Evolutionary conservation across 164 flowering plant genomes (phyloP), one percentile per base, ranked within the genome.

Genomic region (Vitis riparia): DNA sequence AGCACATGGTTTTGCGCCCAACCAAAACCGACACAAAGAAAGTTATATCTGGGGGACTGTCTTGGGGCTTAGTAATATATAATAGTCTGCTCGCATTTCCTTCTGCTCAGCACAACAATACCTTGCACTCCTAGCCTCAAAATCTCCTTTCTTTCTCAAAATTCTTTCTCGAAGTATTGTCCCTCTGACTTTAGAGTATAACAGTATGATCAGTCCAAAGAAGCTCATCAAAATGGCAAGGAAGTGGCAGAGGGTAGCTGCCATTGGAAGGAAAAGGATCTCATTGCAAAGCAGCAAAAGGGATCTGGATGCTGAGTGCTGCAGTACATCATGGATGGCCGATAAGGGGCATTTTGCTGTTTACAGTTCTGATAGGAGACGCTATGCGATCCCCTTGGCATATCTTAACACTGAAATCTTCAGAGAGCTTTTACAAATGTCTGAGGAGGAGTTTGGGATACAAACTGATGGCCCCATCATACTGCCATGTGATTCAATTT

Each of bases 211-310:
- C 49, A 71, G 47, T 60, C 0, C 76, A 3, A 77, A 49, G 71
- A 80, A 19, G 23, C 72, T 79, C 19, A 19, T 79, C 55, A 63
- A 58, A 60, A 7, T 76, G 17, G 80, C 82, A 27, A 73, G 65
- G 62, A 78, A 78, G 66, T 81, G 82, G 84, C 78, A 56, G 58
- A 70, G 51, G 29, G 7, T 70, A 44, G 77, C 73, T 58, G 68
- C 77, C 8, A 16, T 15, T 1, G 51, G 49, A 15, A 66, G 63
- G 53, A 70, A 63, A 51, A 73, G 73, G 59, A 67, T 80, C 11
- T 63, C 75, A 0, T 55, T 66, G 2, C 75, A 70, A 37, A 56
- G 27, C 27, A 23, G 27, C 27, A 23, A 23, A 23, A 23, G 27
- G 61, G 55, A 27, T 12, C 4, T 9, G 16, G 2, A 23, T 23